These are phyloP conservation scores for Boletales sp. DNA, from an alignment of 768 basidiomycete species.

Conservation along the genomic window DNA sequence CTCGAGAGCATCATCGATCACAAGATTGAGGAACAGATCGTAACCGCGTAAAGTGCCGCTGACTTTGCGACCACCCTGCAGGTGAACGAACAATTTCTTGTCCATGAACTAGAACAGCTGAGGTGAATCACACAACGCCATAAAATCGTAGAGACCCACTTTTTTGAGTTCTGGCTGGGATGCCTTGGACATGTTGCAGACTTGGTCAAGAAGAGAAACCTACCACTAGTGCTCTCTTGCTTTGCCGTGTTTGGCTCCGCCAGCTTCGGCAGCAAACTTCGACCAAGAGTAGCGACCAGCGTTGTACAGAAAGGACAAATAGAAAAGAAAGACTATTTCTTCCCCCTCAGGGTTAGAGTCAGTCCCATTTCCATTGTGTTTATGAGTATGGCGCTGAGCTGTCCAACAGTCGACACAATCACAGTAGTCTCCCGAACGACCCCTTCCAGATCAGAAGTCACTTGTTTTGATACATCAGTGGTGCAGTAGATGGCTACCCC, in stretches of 20 bases:
- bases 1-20: slow-evolving; percentile 93
- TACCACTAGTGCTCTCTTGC: slow-evolving; percentile 12
- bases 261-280: not conserved
- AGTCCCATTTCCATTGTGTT: slow-evolving; percentile 2
- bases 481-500: slow-evolving; percentile 41
- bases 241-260: slow-evolving; percentile 31
- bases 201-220: not conserved
- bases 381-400: slow-evolving; percentile 9
- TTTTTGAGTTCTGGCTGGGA: slow-evolving; percentile 98
- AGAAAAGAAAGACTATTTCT: not conserved
- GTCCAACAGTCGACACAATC: not conserved
- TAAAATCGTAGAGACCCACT: slow-evolving; percentile 41
- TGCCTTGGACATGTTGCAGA: slow-evolving; percentile 76
- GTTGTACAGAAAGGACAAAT: too few relatives aligned
- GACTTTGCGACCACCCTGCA: slow-evolving; percentile 94
- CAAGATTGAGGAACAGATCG: slow-evolving; percentile 97
- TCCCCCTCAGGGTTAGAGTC: slow-evolving; percentile 7
- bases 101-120: slow-evolving; percentile 82
- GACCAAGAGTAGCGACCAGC: not conserved
- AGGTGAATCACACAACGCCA: not conserved
- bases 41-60: slow-evolving; percentile 94
- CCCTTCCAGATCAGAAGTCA: too few relatives aligned
- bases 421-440: too few relatives aligned
- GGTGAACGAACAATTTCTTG: slow-evolving; percentile 90
- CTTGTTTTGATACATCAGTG: not conserved